Conservation (phyloP, 148 eudicot species). For the Bassia scoparia region DNA sequence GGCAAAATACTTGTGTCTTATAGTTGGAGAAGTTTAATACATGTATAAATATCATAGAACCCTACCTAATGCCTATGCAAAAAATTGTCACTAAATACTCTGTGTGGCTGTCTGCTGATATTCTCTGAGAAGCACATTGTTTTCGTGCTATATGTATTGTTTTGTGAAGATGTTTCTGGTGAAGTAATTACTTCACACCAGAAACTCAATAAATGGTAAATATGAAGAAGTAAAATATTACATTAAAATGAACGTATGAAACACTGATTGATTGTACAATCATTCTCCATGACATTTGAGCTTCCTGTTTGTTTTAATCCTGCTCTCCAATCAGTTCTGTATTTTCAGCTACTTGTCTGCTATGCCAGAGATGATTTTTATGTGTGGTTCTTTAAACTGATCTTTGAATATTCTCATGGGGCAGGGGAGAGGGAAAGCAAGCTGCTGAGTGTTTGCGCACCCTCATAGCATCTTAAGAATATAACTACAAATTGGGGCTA, state of each 20-base stretch:
- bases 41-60: neutral
- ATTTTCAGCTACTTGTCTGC: conserved; percentile 1
- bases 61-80: neutral
- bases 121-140: neutral
- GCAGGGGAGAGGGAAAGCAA: conserved; percentile 93
- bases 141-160: neutral
- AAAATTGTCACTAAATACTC: neutral
- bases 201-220: neutral
- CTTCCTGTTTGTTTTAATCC: neutral
- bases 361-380: neutral
- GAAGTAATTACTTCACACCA: neutral
- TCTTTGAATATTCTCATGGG: conserved; percentile 28
- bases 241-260: neutral
- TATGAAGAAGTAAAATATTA: neutral
- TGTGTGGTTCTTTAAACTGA: conserved; percentile 12
- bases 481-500: conserved; percentile 89
- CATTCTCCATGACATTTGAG: neutral
- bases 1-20: neutral
- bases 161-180: neutral
- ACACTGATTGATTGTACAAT: neutral
- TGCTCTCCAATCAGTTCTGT: neutral
- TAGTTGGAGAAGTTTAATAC: neutral
- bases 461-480: conserved; percentile 78
- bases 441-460: conserved; percentile 89
- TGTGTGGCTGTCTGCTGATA: too few relatives aligned